Base-by-base conservation (phyloP, 306 rosid species). In the Senna tora region DNA sequence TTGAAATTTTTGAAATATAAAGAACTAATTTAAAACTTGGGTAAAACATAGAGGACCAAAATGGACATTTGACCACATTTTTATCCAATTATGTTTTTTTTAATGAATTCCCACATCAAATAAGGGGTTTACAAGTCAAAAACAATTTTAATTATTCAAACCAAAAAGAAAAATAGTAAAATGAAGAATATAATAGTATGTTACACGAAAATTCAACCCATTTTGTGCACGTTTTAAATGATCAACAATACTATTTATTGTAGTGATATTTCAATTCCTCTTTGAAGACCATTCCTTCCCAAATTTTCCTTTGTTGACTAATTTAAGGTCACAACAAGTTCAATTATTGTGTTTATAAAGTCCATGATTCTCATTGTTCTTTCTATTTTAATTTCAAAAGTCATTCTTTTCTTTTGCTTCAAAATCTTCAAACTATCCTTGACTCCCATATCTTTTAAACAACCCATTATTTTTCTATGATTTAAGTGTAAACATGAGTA, bases 151-250 rank as follows among this genome's bases (percentile, higher is more conserved):
- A 55, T 55, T 32, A 20, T 12, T 5, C 54, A 16, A 49, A 19
- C 15, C 2, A 59, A 34, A 34, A 16, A 4, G 46, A 0, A 1
- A 36, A 11, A 36, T 5, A 36, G 39, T 25, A 25, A 36, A 41
- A 6, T 5, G 12, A 6, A 12, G 8, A 63, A 21, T 15, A 16
- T 12, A 2, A 2, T 12, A 2, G 68, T 15, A 11, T 25, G 30
- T 3, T 3, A 25, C 3, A 25, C 30, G 3, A 62, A 6, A 17
- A 20, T 41, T 43, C 9, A 39, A 7, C 7, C 13, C 38, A 25
- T 9, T 4, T 56, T 56, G 32, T 14, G 41, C 63, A 57, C 69
- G 69, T 64, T 64, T 64, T 41, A 43, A 64, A 64, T 22, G 38
- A 20, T 6, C 1, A 15, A 17, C 2, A 13, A 7, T 1, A 7